Percentiles rank a stretch among this genome's conserved stretches.
Evolutionary conservation across 768 basidiomycete genomes (phyloP).

Genomic region (Crucibulum laeve): DNA sequence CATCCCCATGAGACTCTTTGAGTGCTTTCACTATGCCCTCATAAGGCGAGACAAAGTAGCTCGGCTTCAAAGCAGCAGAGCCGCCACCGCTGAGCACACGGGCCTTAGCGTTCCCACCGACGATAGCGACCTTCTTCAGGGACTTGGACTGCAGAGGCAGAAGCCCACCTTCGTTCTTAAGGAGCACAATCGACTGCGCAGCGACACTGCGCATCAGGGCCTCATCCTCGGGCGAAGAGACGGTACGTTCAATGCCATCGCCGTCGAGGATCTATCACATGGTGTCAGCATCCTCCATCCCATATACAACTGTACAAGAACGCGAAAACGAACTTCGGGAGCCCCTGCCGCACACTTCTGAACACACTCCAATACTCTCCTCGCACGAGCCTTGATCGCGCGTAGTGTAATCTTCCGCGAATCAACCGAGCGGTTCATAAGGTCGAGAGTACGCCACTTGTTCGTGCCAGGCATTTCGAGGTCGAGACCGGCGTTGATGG

Average conservation of each 20-base stretch:
- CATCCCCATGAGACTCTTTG: conserved; percentile 25
- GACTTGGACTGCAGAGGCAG: conserved; percentile 46
- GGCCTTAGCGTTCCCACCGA: conserved; percentile 71
- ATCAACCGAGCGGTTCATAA: conserved; percentile 54
- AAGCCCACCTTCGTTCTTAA: conserved; percentile 60
- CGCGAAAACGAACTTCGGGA: conserved; percentile 45
- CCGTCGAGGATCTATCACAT: conserved; percentile 58
- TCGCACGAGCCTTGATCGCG: conserved; percentile 63
- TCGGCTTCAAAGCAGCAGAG: conserved; percentile 67
- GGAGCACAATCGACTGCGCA: conserved; percentile 64
- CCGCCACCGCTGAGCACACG: conserved; percentile 64
- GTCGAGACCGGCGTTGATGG: conserved; percentile 74
- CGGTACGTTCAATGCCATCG: conserved; percentile 61
- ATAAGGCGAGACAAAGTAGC: conserved; percentile 74
- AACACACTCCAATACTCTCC: conserved; percentile 62
- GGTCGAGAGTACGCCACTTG: conserved; percentile 72
- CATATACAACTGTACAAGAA: not conserved
- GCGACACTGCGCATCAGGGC: conserved; percentile 64
- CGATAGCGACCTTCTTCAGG: conserved; percentile 68
- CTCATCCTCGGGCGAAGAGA: conserved; percentile 59
- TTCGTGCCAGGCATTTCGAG: conserved; percentile 77
- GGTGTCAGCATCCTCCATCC: not conserved
- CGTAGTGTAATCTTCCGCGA: conserved; percentile 63
- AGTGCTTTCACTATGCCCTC: conserved; percentile 68
- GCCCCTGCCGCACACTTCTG: conserved; percentile 64